A percentile compares a stretch with the other conserved stretches of the same genome.
Conservation (phyloP, 2,329 filamentous ascomycete genomes). For the Phialocephala sp. region DNA sequence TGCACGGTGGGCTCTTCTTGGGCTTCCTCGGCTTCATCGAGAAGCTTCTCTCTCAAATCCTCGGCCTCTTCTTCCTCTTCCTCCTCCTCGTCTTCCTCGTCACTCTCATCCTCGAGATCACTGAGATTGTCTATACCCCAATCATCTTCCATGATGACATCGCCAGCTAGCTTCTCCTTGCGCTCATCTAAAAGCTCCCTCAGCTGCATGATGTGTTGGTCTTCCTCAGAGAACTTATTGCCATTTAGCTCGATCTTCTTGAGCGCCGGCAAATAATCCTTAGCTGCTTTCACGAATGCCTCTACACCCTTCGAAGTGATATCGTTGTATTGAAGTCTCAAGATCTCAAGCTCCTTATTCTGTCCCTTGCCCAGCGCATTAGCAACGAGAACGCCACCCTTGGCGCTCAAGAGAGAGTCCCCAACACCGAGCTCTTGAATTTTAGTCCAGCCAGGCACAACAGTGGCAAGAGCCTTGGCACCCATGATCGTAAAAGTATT, state of each 20-base stretch:
- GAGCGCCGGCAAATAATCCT: conserved; percentile 72
- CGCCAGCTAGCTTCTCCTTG: conserved; percentile 74
- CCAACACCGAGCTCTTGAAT: conserved; percentile 86
- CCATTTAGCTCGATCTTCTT: conserved; percentile 93
- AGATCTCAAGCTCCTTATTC: conserved; percentile 78
- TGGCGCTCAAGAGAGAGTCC: conserved; percentile 82
- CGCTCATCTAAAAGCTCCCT: conserved; percentile 75
- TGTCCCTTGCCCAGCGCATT: conserved; percentile 74
- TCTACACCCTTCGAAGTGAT: conserved; percentile 80
- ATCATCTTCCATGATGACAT: conserved; percentile 73
- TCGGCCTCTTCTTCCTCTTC: conserved; percentile 62
- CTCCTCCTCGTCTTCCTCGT: conserved; percentile 72
- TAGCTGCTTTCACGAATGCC: conserved; percentile 71
- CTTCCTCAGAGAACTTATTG: conserved; percentile 91
- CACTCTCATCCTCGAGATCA: conserved; percentile 77
- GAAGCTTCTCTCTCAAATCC: conserved; percentile 70
- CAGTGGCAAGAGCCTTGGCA: conserved; percentile 77
- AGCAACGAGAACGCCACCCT: conserved; percentile 77
- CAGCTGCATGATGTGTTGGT: conserved; percentile 71
- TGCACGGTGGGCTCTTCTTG: conserved; percentile 76
- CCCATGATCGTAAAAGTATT: conserved; percentile 92
- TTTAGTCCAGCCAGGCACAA: conserved; percentile 74
- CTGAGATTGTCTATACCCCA: conserved; percentile 88
- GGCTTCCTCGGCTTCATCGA: conserved; percentile 73
- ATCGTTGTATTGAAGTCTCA: conserved; percentile 93